Conservation (phyloP, 148 eudicot genomes). For the Heliamphora exappendiculata region DNA sequence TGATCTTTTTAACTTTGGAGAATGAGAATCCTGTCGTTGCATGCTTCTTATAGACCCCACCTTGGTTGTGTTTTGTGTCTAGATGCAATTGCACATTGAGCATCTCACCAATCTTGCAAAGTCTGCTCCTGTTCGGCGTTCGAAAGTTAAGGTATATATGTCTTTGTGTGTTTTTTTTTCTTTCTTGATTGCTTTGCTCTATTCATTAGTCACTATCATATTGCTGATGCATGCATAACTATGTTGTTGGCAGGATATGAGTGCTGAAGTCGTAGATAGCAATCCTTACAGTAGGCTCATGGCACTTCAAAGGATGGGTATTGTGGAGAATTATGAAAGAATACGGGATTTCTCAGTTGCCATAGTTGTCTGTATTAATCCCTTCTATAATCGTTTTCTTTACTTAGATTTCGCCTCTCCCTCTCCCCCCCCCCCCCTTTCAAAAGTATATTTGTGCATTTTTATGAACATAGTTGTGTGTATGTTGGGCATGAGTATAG, state of each 20-base stretch:
- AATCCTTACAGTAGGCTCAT: slow-evolving; percentile 95
- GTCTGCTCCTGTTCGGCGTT: slow-evolving; percentile 46
- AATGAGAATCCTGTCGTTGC: background rate
- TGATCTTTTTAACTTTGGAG: background rate
- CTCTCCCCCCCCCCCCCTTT: background rate
- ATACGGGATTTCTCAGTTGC: slow-evolving; percentile 94
- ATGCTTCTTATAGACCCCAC: background rate
- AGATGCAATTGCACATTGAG: slow-evolving; percentile 58
- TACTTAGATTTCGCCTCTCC: background rate
- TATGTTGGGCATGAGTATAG: too few relatives aligned
- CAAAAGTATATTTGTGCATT: background rate
- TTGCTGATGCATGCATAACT: slow-evolving; percentile 14
- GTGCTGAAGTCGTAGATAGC: slow-evolving; percentile 94
- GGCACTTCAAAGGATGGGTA: slow-evolving; percentile 99
- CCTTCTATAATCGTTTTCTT: slow-evolving; percentile 10
- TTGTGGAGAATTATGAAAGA: slow-evolving; percentile 88
- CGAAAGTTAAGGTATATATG: slow-evolving; percentile 68
- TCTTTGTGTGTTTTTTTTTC: background rate
- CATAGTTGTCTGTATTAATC: slow-evolving; percentile 63
- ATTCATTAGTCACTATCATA: background rate
- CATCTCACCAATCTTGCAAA: slow-evolving; percentile 51
- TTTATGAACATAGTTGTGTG: background rate
- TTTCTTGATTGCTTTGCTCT: background rate
- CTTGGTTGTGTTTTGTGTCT: slow-evolving; percentile 5
- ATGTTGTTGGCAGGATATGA: slow-evolving; percentile 66